Percentiles rank a stretch among this genome's conserved stretches.
phyloP scores from a whole-genome alignment of 2,329 filamentous ascomycete species.

The Pseudogymnoascus pannorum region DNA sequence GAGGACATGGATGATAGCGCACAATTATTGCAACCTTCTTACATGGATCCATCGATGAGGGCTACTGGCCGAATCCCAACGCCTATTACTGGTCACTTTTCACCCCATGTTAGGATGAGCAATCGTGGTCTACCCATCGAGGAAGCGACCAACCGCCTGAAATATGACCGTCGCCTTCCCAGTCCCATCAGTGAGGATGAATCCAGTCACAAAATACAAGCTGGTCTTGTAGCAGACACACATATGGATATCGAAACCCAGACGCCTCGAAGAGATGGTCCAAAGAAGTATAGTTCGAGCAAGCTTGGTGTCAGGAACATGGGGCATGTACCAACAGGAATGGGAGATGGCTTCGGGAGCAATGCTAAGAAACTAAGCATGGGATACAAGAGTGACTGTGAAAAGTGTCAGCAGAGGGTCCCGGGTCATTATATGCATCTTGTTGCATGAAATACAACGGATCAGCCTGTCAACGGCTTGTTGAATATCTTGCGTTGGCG shows the following conservation, averaged over 20 bases:
- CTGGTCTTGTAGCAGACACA: slow-evolving; percentile 25
- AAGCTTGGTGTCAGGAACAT: slow-evolving; percentile 28
- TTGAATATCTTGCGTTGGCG: background rate
- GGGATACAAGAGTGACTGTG: slow-evolving; percentile 70
- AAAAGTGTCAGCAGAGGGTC: slow-evolving; percentile 67
- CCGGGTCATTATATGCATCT: slow-evolving; percentile 54
- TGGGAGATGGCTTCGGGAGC: slow-evolving; percentile 28
- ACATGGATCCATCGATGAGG: slow-evolving; percentile 23
- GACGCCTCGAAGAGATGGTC: slow-evolving; percentile 13
- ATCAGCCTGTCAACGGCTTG: background rate
- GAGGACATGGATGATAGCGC: slow-evolving; percentile 28
- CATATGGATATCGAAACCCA: slow-evolving; percentile 27
- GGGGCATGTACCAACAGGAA: slow-evolving; percentile 22
- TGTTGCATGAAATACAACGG: background rate
- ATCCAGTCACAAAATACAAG: slow-evolving; percentile 25
- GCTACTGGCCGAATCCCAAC: slow-evolving; percentile 28
- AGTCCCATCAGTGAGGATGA: slow-evolving; percentile 31
- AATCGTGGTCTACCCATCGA: slow-evolving; percentile 17
- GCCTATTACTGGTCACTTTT: slow-evolving; percentile 29
- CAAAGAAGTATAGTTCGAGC: slow-evolving; percentile 28
- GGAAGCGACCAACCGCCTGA: slow-evolving; percentile 22
- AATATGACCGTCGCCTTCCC: slow-evolving; percentile 26
- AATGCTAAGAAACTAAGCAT: slow-evolving; percentile 69
- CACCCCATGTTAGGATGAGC: slow-evolving; percentile 19
- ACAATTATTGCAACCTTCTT: slow-evolving; percentile 24